Percentiles rank a stretch among this genome's conserved stretches.
Evolutionary conservation across 202 grass and related monocot genomes (phyloP).

Genomic region (Saccharum hybrid): DNA sequence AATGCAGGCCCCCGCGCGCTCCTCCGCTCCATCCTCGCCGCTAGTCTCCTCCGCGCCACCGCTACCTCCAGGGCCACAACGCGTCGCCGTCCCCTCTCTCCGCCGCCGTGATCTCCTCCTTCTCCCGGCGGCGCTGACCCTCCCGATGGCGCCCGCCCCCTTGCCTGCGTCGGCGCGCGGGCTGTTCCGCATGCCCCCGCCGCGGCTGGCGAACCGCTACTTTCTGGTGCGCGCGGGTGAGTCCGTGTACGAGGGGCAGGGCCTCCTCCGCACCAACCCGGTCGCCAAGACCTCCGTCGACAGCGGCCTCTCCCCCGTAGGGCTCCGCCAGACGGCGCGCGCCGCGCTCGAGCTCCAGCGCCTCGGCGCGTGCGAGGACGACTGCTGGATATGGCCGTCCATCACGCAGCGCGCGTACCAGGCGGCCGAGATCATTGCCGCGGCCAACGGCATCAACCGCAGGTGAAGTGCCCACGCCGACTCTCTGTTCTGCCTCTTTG

Average conservation of each 20-base stretch:
- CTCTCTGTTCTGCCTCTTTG: not conserved
- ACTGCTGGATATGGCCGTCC: slow-evolving; percentile 96
- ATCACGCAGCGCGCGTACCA: slow-evolving; percentile 95
- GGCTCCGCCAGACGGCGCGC: slow-evolving; percentile 67
- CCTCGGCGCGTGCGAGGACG: slow-evolving; percentile 84
- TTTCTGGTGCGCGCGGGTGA: slow-evolving; percentile 90
- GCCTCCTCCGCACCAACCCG: slow-evolving; percentile 79
- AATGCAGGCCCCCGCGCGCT: slow-evolving; percentile 46
- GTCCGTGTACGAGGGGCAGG: slow-evolving; percentile 79
- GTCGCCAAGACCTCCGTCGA: slow-evolving; percentile 91
- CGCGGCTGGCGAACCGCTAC: slow-evolving; percentile 76
- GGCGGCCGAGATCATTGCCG: slow-evolving; percentile 87
- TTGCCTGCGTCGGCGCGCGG: slow-evolving; percentile 63
- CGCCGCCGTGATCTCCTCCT: slow-evolving; percentile 53
- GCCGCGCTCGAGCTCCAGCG: slow-evolving; percentile 79
- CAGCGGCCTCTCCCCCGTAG: slow-evolving; percentile 78
- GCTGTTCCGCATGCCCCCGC: slow-evolving; percentile 91
- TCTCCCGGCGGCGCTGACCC: slow-evolving; percentile 46
- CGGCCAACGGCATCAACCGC: slow-evolving; percentile 67
- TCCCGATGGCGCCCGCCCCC: slow-evolving; percentile 22
- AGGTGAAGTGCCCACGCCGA: slow-evolving; percentile 37
- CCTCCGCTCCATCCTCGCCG: slow-evolving; percentile 31
- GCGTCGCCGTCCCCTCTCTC: not conserved
- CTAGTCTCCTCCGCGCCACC: slow-evolving; percentile 13
- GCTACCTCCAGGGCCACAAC: not conserved